These are phyloP conservation scores for Funneliformis caledonium DNA, from an alignment of 371 early-diverging fungal genomes.

Conservation along the genomic window DNA sequence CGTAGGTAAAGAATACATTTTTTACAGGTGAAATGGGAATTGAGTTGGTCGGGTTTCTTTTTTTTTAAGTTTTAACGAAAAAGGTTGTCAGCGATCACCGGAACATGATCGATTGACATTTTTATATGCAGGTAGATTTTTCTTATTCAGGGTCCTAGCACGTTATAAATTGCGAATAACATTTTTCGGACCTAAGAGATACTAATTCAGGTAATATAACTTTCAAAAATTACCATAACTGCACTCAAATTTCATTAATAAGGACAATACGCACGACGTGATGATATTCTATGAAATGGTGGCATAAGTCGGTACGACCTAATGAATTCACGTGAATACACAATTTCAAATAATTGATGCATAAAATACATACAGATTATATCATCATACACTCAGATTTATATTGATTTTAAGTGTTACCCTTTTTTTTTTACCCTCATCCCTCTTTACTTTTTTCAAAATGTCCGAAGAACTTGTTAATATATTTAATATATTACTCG, in stretches of 20 bases:
- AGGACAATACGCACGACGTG: no score
- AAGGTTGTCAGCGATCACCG: no score
- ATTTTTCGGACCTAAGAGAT: neutral
- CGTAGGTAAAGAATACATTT: neutral
- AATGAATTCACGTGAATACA: no score
- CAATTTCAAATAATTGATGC: no score
- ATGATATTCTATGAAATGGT: no score
- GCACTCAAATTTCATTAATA: no score
- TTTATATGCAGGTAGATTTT: neutral
- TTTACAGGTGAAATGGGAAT: neutral
- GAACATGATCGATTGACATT: no score
- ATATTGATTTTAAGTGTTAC: no score
- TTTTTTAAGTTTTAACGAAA: neutral
- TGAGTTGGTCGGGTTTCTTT: neutral
- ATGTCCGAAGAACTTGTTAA: slow-evolving; percentile 14
- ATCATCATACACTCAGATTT: no score
- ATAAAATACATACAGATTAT: no score
- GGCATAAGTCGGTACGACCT: no score
- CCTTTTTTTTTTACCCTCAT: no score
- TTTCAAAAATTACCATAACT: neutral
- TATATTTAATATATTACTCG: slow-evolving; percentile 23
- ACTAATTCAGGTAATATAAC: neutral
- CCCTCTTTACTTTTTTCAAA: slow-evolving; percentile 17
- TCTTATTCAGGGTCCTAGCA: neutral
- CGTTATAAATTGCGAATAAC: neutral